Percentiles rank a stretch among this genome's conserved stretches.
Evolutionary conservation across 208 protist genomes (phyloP).

Genomic region (Trypanosoma cruzi): DNA sequence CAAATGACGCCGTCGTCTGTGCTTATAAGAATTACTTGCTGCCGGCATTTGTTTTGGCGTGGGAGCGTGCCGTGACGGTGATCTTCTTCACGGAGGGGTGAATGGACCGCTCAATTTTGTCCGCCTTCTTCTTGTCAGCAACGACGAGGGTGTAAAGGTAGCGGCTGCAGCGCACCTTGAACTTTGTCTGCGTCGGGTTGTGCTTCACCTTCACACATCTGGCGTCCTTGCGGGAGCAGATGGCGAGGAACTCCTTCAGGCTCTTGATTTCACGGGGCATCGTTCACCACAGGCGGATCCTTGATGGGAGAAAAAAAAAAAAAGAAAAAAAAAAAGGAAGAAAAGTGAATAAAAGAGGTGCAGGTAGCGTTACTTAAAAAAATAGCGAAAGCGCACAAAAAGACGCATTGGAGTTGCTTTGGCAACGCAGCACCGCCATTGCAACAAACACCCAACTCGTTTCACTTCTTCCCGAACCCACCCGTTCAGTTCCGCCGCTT

Average conservation of each 20-base stretch:
- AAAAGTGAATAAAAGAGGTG: too few relatives aligned
- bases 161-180: constrained; percentile 94
- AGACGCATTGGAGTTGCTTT: background rate
- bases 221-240: constrained; percentile 93
- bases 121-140: constrained; percentile 91
- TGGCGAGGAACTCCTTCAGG: constrained; percentile 93
- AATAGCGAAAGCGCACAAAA: background rate
- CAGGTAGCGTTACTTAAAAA: background rate
- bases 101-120: constrained; percentile 93
- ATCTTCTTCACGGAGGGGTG: constrained; percentile 92
- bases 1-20: background rate
- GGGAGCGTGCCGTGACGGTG: constrained; percentile 76
- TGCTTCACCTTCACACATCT: constrained; percentile 94
- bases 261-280: constrained; percentile 94
- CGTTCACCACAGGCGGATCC: constrained; percentile 17
- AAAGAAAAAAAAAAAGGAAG: constrained; percentile 12
- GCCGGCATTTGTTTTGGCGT: constrained; percentile 85
- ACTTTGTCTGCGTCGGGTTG: constrained; percentile 90
- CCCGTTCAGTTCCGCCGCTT: constrained; percentile 19
- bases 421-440: background rate
- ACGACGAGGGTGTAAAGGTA: constrained; percentile 94
- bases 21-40: constrained; percentile 46
- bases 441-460: background rate
- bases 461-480: background rate
- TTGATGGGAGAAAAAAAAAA: constrained; percentile 9